These are phyloP conservation scores for Citrus reticulata DNA, from an alignment of 345 rosid species.

Conservation along the genomic window DNA sequence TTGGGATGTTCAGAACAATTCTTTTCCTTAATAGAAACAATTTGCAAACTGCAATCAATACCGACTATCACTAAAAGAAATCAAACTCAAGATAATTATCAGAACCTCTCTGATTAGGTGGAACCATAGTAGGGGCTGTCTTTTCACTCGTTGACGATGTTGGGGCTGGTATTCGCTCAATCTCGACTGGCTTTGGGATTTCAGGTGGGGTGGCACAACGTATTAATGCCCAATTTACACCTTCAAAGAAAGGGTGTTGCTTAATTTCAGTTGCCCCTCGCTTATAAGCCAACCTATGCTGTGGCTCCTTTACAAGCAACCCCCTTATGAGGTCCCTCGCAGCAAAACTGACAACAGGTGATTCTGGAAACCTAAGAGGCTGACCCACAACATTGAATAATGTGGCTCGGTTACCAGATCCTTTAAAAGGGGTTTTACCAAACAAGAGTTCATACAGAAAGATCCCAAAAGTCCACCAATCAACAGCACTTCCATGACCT, in stretches of 20 bases:
- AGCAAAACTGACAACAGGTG: slow-evolving; percentile 76
- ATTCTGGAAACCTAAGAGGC: slow-evolving; percentile 82
- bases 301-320: slow-evolving; percentile 83
- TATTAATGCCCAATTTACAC: slow-evolving; percentile 90
- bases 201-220: slow-evolving; percentile 89
- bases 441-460: slow-evolving; percentile 79
- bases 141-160: slow-evolving; percentile 47
- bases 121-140: slow-evolving; percentile 28
- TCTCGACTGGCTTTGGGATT: slow-evolving; percentile 75
- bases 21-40: slow-evolving; percentile 37
- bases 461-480: slow-evolving; percentile 97
- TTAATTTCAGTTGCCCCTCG: slow-evolving; percentile 92
- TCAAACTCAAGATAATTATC: slow-evolving; percentile 87
- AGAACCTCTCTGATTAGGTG: slow-evolving; percentile 52
- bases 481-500: slow-evolving; percentile 97
- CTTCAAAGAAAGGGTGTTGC: slow-evolving; percentile 92
- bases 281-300: slow-evolving; percentile 74
- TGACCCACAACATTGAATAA: slow-evolving; percentile 89
- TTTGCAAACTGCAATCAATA: slow-evolving; percentile 22
- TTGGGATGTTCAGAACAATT: slow-evolving; percentile 32
- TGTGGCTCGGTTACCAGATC: slow-evolving; percentile 82
- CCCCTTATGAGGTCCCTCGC: slow-evolving; percentile 81
- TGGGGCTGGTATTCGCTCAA: slow-evolving; percentile 44
- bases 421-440: slow-evolving; percentile 93
- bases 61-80: slow-evolving; percentile 57